Conservation (phyloP, 495 filamentous ascomycete species). For the Xylaria cubensis region DNA sequence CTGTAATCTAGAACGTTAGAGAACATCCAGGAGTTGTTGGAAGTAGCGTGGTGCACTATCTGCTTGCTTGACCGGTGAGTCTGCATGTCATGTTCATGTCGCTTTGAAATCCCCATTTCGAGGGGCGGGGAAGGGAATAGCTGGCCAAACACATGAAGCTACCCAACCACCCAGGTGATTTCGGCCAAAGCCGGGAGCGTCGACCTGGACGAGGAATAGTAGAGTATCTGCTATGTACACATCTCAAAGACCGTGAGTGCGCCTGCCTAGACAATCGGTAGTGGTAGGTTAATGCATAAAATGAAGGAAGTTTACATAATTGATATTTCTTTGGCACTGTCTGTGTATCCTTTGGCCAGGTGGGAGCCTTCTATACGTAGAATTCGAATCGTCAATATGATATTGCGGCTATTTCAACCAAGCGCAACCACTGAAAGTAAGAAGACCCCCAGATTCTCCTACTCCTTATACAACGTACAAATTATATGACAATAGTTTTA, state of each 20-base stretch:
- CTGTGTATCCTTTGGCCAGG: neutral
- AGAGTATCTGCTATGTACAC: neutral
- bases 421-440: neutral
- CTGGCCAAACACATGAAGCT: constrained; percentile 21
- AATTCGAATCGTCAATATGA: neutral
- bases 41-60: constrained; percentile 19
- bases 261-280: neutral
- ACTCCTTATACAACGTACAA: neutral
- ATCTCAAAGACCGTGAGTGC: neutral
- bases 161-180: constrained; percentile 13
- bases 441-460: neutral
- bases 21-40: neutral
- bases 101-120: constrained; percentile 13
- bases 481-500: neutral
- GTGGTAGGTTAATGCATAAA: neutral
- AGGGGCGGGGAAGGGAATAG: constrained; percentile 25
- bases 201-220: neutral
- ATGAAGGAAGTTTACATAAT: neutral
- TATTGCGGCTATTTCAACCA: neutral
- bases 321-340: neutral
- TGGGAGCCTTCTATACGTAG: too few species aligned
- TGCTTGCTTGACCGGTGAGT: constrained; percentile 27
- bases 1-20: constrained; percentile 5
- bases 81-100: constrained; percentile 30
- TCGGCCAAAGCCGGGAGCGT: constrained; percentile 24